These are phyloP conservation scores for Piloderma croceum DNA, from an alignment of 768 basidiomycete genomes.

Conservation along the genomic window DNA sequence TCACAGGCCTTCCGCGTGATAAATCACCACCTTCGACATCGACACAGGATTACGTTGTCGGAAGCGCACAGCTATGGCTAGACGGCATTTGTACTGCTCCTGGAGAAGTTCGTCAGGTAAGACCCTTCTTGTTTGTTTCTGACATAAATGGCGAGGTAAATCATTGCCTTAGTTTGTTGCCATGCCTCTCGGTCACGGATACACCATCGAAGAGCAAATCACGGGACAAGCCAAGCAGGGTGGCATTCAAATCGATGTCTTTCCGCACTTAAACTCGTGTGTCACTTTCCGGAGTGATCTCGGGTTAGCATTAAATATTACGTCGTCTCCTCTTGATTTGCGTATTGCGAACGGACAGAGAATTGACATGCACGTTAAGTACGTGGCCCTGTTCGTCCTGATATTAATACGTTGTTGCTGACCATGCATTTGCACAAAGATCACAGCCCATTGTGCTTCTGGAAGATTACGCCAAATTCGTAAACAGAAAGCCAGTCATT, in stretches of 20 bases:
- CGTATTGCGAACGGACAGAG: background rate
- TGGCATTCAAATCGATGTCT: background rate
- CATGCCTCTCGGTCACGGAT: background rate
- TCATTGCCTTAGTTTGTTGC: background rate
- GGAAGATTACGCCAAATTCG: no score
- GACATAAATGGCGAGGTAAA: no score
- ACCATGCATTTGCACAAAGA: no score
- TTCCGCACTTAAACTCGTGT: background rate
- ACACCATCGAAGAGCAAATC: background rate
- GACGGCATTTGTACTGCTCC: background rate
- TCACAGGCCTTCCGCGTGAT: conserved; percentile 6
- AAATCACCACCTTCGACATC: background rate
- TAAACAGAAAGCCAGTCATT: no score
- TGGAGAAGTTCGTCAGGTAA: background rate
- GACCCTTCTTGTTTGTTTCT: no score
- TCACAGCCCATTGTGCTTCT: no score
- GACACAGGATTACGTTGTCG: background rate
- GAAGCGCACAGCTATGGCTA: background rate
- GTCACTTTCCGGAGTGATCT: background rate
- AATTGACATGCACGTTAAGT: no score
- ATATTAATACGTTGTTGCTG: no score
- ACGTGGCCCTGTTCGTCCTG: no score
- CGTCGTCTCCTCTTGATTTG: background rate
- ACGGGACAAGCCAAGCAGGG: background rate
- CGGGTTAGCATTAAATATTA: no score